A percentile compares a stretch with the other conserved stretches of the same genome.
phyloP scores from a whole-genome alignment of 1,284 basidiomycete genomes.

The Ceratobasidium sp. region DNA sequence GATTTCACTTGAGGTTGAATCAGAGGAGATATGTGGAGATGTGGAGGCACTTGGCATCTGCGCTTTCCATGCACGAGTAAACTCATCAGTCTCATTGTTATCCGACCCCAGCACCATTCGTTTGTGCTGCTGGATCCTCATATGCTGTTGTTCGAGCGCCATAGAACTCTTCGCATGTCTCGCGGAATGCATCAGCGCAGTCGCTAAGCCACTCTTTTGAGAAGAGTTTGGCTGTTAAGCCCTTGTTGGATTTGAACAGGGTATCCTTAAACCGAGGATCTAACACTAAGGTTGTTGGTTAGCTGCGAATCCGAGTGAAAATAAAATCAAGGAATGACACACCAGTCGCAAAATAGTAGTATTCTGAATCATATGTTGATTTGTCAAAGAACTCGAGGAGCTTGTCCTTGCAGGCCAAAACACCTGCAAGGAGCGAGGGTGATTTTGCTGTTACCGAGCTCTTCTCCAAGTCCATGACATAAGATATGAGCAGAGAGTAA shows the following conservation, averaged over 20 bases:
- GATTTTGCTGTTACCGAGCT: not conserved
- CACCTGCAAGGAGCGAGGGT: not conserved
- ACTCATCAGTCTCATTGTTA: not conserved
- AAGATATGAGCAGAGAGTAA: conserved; percentile 18
- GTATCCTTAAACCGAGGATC: conserved; percentile 22
- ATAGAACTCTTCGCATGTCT: conserved; percentile 3
- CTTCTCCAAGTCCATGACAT: not conserved
- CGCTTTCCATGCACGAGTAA: not conserved
- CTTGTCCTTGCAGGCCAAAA: conserved; percentile 27
- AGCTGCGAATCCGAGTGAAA: not conserved
- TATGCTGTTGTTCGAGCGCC: not conserved
- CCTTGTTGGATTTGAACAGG: not conserved
- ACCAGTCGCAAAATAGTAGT: conserved; percentile 40
- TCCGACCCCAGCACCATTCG: too few species aligned
- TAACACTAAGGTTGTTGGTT: not conserved
- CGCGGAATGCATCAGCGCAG: not conserved
- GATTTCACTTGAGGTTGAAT: too few species aligned
- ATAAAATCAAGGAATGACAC: not conserved
- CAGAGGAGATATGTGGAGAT: too few species aligned
- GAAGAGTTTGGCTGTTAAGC: not conserved
- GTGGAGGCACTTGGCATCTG: too few species aligned
- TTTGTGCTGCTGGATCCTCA: too few species aligned
- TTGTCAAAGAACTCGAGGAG: conserved; percentile 40
- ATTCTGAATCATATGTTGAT: conserved; percentile 35
- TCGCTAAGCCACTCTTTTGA: not conserved